phyloP scores from a whole-genome alignment of 176 grass and related monocot genomes.

The Bothriochloa decipiens region DNA sequence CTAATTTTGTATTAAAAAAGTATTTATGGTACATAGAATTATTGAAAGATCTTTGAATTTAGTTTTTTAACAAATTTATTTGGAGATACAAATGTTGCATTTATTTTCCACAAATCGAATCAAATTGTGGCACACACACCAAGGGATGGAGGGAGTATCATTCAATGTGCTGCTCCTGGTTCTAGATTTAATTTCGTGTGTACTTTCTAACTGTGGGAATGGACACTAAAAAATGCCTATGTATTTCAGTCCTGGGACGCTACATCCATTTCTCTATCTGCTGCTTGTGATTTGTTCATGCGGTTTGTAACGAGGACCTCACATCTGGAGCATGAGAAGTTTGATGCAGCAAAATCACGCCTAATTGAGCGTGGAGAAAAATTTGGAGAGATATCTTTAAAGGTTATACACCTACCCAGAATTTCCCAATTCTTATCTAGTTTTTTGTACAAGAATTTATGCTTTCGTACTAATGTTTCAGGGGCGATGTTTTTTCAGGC shows the following conservation, averaged over 20 bases:
- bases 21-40: too few relatives aligned
- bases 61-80: too few relatives aligned
- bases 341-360: constrained; percentile 86
- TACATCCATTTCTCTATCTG: constrained; percentile 91
- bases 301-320: constrained; percentile 94
- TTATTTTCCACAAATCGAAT: too few relatives aligned
- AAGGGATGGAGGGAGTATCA: too few relatives aligned
- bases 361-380: constrained; percentile 97
- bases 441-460: constrained; percentile 7
- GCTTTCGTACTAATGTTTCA: constrained; percentile 5
- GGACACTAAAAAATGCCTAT: not conserved
- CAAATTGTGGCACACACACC: too few relatives aligned
- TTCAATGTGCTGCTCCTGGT: not conserved
- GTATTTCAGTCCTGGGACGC: constrained; percentile 87
- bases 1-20: too few relatives aligned
- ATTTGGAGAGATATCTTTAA: constrained; percentile 97
- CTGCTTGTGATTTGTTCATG: constrained; percentile 97
- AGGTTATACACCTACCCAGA: constrained; percentile 50
- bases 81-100: too few relatives aligned
- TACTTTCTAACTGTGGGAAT: not conserved
- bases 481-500: constrained; percentile 52
- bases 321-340: constrained; percentile 92
- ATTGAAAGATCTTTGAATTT: too few relatives aligned
- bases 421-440: not conserved
- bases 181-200: not conserved